phyloP scores from a whole-genome alignment of 2,329 filamentous ascomycete genomes.

The Neocucurbitaria cava region DNA sequence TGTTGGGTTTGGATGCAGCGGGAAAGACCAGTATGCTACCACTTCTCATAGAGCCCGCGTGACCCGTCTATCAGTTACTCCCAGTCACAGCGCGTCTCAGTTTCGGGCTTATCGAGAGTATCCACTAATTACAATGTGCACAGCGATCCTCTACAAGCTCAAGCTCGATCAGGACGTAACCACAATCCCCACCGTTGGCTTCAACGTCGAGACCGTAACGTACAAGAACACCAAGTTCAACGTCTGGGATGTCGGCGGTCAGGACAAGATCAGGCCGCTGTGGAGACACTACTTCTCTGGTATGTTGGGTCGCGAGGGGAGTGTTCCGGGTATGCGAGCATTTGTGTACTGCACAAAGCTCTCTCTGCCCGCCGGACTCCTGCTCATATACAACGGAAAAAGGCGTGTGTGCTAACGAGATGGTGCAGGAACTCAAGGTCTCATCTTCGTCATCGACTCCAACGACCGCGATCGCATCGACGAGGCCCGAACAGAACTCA shows the following conservation, averaged over 20 bases:
- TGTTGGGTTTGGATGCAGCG: constrained; percentile 95
- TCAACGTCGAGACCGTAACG: constrained; percentile 99
- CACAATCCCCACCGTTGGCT: constrained; percentile 98
- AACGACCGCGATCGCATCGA: constrained; percentile 98
- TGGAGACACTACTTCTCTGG: constrained; percentile 99
- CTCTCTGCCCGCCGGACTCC: constrained; percentile 4
- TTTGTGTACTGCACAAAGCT: constrained; percentile 20
- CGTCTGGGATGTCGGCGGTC: constrained; percentile 99
- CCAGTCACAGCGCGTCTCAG: neutral
- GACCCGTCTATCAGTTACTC: neutral
- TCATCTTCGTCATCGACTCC: constrained; percentile 99
- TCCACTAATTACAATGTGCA: constrained; percentile 19
- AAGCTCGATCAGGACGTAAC: constrained; percentile 99
- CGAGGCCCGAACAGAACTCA: constrained; percentile 94
- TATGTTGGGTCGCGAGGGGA: constrained; percentile 51
- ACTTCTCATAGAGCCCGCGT: neutral
- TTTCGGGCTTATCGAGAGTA: neutral
- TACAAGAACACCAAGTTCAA: constrained; percentile 99
- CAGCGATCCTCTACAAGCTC: constrained; percentile 96
- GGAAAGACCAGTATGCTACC: constrained; percentile 80
- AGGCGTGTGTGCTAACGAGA: constrained; percentile 9
- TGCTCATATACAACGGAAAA: neutral
- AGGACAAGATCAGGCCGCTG: constrained; percentile 99
- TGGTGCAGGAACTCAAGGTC: constrained; percentile 82
- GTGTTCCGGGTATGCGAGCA: constrained; percentile 42